Percentiles rank a stretch among this genome's conserved stretches.
Evolutionary conservation across 768 basidiomycete genomes (phyloP).

Genomic region (Fomitopsis pulvina): DNA sequence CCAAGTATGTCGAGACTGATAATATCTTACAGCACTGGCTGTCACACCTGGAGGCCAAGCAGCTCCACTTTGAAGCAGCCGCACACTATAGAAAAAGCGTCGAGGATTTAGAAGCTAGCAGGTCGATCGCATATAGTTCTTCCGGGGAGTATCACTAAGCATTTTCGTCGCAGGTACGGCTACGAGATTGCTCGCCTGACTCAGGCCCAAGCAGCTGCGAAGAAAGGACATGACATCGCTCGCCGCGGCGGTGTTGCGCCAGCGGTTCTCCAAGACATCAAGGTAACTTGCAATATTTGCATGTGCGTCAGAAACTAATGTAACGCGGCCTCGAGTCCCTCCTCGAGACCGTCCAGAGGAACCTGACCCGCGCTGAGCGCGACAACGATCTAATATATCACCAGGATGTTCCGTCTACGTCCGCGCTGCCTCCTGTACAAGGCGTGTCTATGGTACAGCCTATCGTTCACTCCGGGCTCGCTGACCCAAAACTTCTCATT

Average conservation of each 20-base stretch:
- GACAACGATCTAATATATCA: conserved; percentile 98
- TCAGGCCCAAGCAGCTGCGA: conserved; percentile 59
- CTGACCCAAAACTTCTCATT: conserved; percentile 50
- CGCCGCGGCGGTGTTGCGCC: conserved; percentile 55
- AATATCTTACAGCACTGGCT: conserved; percentile 57
- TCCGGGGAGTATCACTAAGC: background rate
- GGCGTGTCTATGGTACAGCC: conserved; percentile 63
- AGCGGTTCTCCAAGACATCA: conserved; percentile 69
- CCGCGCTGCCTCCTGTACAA: conserved; percentile 57
- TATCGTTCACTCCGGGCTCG: conserved; percentile 46
- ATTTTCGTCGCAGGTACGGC: conserved; percentile 59
- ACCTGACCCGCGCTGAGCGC: conserved; percentile 65
- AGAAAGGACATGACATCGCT: conserved; percentile 62
- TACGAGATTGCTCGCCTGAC: conserved; percentile 74
- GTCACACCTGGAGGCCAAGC: conserved; percentile 76
- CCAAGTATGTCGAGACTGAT: too few relatives aligned
- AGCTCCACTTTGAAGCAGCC: conserved; percentile 81
- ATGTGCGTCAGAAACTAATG: too few relatives aligned
- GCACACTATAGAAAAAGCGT: conserved; percentile 84
- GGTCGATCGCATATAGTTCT: conserved; percentile 28
- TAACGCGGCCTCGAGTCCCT: conserved; percentile 53
- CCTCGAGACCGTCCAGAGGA: conserved; percentile 60
- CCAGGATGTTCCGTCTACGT: conserved; percentile 69
- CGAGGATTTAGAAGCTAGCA: conserved; percentile 77
- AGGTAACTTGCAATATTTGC: conserved; percentile 36